Conservation (phyloP, 2,329 filamentous ascomycete genomes). For the Aspergillus sclerotialis region DNA sequence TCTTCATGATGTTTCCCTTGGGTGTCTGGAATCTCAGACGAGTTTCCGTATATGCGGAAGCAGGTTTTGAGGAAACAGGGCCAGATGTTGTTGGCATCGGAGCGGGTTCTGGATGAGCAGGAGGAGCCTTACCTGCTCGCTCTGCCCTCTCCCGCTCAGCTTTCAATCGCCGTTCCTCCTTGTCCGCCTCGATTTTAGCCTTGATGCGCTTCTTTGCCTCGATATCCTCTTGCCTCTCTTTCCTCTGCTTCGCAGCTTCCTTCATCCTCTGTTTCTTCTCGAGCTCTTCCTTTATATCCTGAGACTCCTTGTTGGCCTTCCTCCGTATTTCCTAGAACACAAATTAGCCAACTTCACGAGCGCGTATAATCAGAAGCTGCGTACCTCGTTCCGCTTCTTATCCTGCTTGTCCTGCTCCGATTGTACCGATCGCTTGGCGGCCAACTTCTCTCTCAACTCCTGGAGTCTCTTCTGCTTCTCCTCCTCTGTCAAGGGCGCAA, state of each 20-base stretch:
- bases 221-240: slow-evolving; percentile 78
- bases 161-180: slow-evolving; percentile 78
- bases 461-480: slow-evolving; percentile 76
- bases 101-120: slow-evolving; percentile 41
- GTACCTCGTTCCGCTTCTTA: slow-evolving; percentile 75
- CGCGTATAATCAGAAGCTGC: slow-evolving; percentile 1
- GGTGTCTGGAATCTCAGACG: slow-evolving; percentile 74
- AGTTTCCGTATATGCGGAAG: slow-evolving; percentile 69
- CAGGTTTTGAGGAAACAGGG: slow-evolving; percentile 52
- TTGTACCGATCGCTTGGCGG: slow-evolving; percentile 63
- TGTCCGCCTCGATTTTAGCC: slow-evolving; percentile 91
- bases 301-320: slow-evolving; percentile 82
- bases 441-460: slow-evolving; percentile 65
- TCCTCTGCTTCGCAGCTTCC: slow-evolving; percentile 75
- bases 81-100: slow-evolving; percentile 38
- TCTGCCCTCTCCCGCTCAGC: slow-evolving; percentile 78
- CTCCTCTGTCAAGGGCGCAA: slow-evolving; percentile 83
- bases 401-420: slow-evolving; percentile 71
- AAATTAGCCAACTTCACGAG: slow-evolving; percentile 1
- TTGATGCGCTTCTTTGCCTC: slow-evolving; percentile 84
- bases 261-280: slow-evolving; percentile 85
- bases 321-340: slow-evolving; percentile 56
- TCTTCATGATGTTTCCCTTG: slow-evolving; percentile 74
- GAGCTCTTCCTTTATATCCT: slow-evolving; percentile 86
- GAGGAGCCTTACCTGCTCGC: slow-evolving; percentile 64